Base-by-base conservation (phyloP, 441 rosid genomes). In the Isatis lusitanica region DNA sequence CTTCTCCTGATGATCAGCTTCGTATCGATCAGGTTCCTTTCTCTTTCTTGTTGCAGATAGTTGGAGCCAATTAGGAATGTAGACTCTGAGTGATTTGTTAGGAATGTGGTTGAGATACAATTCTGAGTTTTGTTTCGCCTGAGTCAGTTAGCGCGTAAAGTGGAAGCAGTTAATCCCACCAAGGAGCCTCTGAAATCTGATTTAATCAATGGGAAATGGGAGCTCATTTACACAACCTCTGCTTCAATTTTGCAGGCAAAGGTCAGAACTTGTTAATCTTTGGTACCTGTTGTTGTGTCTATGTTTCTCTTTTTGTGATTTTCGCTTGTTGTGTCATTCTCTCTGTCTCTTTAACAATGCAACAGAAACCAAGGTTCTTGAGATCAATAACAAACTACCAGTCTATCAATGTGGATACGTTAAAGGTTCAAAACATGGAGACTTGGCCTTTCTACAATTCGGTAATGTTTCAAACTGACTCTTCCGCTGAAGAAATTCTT, bases 171-270 rank as follows among this genome's bases (percentile, higher is more conserved):
- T 33, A 92, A 75, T 79, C 93, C 92, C 5, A 85, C 84, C 1
- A 94, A 83, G 83, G 89, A 82, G 83, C 97, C 97, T n/a, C 70
- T 94, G 38, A 94, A 94, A 17, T 92, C 97, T 57, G 83, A 75
- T 68, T 83, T 92, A 18, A 40, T 90, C 6, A 80, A 88, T 83
- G 97, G 98, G 31, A 92, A 94, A 79, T 92, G 99, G 97, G 97
- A 94, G 84, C 97, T 94, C 65, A 77, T 92, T 60, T 92, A 89
- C 72, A 94, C 99, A 11, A 94, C 99, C 42, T 94, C 98, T 47
- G 79, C 79, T 62, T 92, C 97, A 4, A 89, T 93, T 78, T 70
- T 91, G 71, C 94, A 91, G 67, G 89, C 90, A 16, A 79, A 90
- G 90, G 97, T 92, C 58, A 66, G 15, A 55, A 6, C 33, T 57